phyloP scores from a whole-genome alignment of 2,329 filamentous ascomycete genomes.

The Lachnellula suecica region DNA sequence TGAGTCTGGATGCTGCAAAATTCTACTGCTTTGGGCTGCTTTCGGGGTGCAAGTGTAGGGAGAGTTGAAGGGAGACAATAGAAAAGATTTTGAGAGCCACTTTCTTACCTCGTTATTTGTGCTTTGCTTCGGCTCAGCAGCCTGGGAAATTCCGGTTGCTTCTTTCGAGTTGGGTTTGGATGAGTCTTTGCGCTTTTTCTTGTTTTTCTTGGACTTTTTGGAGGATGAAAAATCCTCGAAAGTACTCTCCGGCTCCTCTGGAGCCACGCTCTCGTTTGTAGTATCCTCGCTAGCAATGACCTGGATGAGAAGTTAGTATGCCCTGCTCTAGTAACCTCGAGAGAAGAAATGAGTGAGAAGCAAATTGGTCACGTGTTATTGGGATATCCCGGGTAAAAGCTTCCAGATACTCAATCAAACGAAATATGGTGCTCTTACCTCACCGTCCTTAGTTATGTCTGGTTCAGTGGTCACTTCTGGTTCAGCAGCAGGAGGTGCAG shows the following conservation, averaged over 20 bases:
- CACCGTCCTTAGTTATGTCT: neutral
- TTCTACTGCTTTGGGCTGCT: too few relatives aligned
- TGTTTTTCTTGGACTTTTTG: slow-evolving; percentile 18
- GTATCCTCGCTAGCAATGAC: too few relatives aligned
- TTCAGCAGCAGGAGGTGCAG: neutral
- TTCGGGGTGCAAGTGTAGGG: too few relatives aligned
- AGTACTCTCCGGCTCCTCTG: neutral
- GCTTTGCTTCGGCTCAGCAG: too few relatives aligned
- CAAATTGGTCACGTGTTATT: too few relatives aligned
- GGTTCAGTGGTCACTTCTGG: neutral
- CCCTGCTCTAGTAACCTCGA: too few relatives aligned
- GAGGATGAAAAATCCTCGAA: neutral
- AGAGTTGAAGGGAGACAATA: too few relatives aligned
- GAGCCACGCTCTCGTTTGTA: neutral
- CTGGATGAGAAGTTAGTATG: too few relatives aligned
- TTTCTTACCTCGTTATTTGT: too few relatives aligned
- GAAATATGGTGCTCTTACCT: neutral
- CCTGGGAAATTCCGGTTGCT: neutral
- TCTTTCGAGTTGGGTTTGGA: neutral
- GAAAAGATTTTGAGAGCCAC: too few relatives aligned
- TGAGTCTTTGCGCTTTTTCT: slow-evolving; percentile 12
- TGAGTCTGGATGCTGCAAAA: too few relatives aligned
- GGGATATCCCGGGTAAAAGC: neutral
- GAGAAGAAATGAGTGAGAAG: neutral
- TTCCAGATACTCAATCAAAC: neutral